Evolutionary conservation across 768 basidiomycete genomes (phyloP), one percentile per base, ranked within the genome.

Genomic region (Leccinum uliginosum): DNA sequence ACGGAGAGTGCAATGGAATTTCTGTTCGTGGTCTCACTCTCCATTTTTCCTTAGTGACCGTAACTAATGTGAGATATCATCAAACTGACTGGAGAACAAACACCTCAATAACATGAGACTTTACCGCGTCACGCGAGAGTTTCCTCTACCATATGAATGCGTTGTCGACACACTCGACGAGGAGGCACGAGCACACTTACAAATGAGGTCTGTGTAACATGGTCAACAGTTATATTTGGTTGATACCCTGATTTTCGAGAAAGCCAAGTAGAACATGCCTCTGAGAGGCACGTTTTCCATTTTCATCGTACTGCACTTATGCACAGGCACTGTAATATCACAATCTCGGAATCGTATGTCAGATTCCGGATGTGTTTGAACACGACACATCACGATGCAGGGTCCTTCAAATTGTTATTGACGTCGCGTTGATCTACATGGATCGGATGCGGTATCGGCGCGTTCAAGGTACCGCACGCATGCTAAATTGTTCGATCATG

Each of bases 61-160:
- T n/a, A n/a, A n/a, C 3, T 32, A 8, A 15, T 21, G 12, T 32
- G 32, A 32, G 38, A 4, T 32, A 30, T 17, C n/a, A n/a, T n/a
- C 61, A 91, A 87, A 82, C 71, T 89, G 91, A 62, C 73, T 92
- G 43, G 91, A 95, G 71, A 93, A 90, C 73, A 94, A 97, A 73
- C 94, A 97, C 61, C 74, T 95, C 26, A 90, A 91, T 77, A 97
- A 97, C 70, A 83, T 90, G 71, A 92, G 92, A 78, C 90, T 93
- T 64, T 93, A 92, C 70, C 91, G 93, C 23, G 84, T 90, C 44
- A 92, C 89, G 2, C 79, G 87, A 24, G 93, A 97, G 65, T 84
- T 93, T 14, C 89, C 91, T 0, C 72, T 97, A 32, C 93, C 92
- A 2, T 96, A 49, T 49, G 29, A 30, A 10, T 23, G 95, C 70